Evolutionary conservation across 768 basidiomycete species (phyloP).

Genomic region (Pleurotus salmoneostramineus): DNA sequence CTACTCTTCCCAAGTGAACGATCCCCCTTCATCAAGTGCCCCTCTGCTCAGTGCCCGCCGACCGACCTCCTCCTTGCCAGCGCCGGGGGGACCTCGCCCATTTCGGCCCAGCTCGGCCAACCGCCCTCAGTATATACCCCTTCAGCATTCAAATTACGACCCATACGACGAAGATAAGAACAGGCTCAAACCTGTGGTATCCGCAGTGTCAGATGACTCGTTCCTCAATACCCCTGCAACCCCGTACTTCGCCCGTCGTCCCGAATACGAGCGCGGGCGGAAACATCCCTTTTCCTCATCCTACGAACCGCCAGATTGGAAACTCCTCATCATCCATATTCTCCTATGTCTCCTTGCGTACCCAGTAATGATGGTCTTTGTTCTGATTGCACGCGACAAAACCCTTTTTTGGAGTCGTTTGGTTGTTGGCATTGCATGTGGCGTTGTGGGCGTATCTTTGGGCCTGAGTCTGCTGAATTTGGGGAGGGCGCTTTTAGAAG

Average conservation of each 20-base stretch:
- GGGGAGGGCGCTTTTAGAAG: constrained; percentile 27
- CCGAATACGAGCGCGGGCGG: neutral
- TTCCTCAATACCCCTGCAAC: constrained; percentile 3
- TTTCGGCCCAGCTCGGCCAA: neutral
- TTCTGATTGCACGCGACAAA: constrained; percentile 21
- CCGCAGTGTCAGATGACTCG: neutral
- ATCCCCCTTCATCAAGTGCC: neutral
- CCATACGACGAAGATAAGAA: neutral
- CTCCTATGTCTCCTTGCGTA: constrained; percentile 27
- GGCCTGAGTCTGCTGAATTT: constrained; percentile 25
- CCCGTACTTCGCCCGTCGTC: neutral
- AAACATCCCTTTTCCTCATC: constrained; percentile 23
- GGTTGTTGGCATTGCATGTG: constrained; percentile 30
- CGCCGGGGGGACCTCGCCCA: constrained; percentile 4
- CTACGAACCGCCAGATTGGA: constrained; percentile 32
- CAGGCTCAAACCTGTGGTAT: neutral
- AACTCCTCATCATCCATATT: constrained; percentile 22
- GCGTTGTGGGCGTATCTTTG: constrained; percentile 26
- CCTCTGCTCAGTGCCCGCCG: constrained; percentile 2
- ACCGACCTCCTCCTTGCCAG: neutral
- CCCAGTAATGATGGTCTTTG: constrained; percentile 27
- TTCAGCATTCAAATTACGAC: constrained; percentile 1
- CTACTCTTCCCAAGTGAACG: neutral
- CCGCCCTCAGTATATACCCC: constrained; percentile 1
- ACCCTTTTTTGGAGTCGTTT: constrained; percentile 37